Evolutionary conservation across 208 protist genomes (phyloP).

Genomic region (Trypanosoma scelopori): DNA sequence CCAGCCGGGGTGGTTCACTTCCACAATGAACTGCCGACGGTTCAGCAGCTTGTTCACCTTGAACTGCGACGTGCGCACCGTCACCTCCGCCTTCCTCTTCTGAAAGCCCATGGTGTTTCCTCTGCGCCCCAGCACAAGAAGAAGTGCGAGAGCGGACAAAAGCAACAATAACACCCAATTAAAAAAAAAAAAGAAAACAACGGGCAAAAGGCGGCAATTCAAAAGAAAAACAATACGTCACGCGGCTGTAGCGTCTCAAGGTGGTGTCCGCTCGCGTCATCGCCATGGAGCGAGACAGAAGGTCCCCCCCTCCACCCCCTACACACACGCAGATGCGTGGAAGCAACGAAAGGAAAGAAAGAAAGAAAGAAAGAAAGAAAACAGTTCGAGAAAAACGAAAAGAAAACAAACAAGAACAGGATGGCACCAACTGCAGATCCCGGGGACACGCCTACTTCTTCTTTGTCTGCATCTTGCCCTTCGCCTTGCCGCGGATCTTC

Average conservation of each 20-base stretch:
- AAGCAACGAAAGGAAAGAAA: conserved; percentile 5
- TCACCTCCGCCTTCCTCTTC: conserved; percentile 92
- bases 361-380: conserved; percentile 8
- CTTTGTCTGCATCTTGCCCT: conserved; percentile 90
- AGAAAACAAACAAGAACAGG: conserved; percentile 13
- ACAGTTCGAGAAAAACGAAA: conserved; percentile 14
- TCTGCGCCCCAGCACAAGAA: conserved; percentile 29
- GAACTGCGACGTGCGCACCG: conserved; percentile 97
- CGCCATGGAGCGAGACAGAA: background rate
- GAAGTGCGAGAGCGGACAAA: background rate
- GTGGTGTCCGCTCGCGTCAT: too few relatives aligned
- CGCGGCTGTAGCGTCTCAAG: too few relatives aligned
- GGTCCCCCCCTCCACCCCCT: too few relatives aligned
- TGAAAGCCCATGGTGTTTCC: conserved; percentile 83
- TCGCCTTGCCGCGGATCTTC: conserved; percentile 97
- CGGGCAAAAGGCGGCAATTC: background rate
- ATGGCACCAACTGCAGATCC: background rate
- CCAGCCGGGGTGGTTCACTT: conserved; percentile 87
- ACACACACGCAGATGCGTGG: background rate
- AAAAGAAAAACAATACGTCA: too few relatives aligned
- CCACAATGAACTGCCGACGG: conserved; percentile 99
- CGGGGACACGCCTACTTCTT: conserved; percentile 82
- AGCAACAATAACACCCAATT: conserved; percentile 16
- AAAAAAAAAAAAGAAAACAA: conserved; percentile 9
- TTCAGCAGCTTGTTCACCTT: conserved; percentile 99